Conservation (phyloP, 208 protist species). For the Giardia duodenalis region DNA sequence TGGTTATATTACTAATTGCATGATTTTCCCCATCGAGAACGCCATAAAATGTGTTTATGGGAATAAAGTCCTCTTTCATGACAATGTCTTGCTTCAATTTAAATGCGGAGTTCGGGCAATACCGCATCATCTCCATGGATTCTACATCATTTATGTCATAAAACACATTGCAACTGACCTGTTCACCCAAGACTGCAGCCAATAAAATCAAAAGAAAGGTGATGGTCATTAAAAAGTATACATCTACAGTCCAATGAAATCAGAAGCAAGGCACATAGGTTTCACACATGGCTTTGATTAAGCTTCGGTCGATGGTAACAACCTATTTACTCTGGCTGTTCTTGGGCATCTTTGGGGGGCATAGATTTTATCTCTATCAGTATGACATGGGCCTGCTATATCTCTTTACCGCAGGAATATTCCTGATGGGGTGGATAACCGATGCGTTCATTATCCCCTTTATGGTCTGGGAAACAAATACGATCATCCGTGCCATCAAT, state of each 20-base stretch:
- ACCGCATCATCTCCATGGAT: not conserved
- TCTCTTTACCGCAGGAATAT: constrained; percentile 4
- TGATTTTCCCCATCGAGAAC: no score
- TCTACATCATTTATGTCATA: not conserved
- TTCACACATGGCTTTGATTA: not conserved
- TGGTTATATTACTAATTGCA: no score
- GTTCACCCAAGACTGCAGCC: not conserved
- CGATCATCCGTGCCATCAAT: not conserved
- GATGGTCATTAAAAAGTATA: not conserved
- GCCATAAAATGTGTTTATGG: not conserved
- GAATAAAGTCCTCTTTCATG: not conserved
- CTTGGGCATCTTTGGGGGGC: not conserved
- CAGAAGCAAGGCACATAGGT: not conserved
- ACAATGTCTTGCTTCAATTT: not conserved
- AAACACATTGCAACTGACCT: not conserved
- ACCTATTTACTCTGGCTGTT: constrained; percentile 6
- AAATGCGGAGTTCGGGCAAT: not conserved
- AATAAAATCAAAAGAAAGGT: not conserved
- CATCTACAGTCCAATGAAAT: not conserved
- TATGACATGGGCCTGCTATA: not conserved
- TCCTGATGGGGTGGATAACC: not conserved
- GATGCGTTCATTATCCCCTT: constrained; percentile 17
- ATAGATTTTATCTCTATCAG: constrained; percentile 3
- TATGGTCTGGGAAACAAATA: not conserved
- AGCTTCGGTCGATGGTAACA: not conserved